These are phyloP conservation scores for Starmera stellimalicola DNA, from an alignment of 1,139 yeast species.

Conservation along the genomic window DNA sequence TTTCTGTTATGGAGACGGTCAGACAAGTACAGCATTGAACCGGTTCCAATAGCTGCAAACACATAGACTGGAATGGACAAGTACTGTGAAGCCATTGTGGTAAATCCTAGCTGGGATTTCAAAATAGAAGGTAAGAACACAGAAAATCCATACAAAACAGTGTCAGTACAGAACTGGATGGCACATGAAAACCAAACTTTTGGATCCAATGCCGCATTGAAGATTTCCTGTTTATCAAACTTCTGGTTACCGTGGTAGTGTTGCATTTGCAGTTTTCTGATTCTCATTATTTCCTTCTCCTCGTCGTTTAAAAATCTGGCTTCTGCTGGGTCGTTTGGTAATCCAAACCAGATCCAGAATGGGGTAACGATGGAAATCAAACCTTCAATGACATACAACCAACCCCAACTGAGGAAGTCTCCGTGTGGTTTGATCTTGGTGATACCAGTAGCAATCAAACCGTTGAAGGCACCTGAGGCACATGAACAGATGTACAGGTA, in stretches of 20 bases:
- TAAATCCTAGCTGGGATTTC: constrained; percentile 26
- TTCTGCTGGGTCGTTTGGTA: constrained; percentile 35
- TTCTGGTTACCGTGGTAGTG: constrained; percentile 22
- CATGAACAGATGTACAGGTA: constrained; percentile 25
- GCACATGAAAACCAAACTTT: constrained; percentile 17
- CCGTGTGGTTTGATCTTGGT: constrained; percentile 23
- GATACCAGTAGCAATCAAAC: constrained; percentile 32
- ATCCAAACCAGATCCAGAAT: constrained; percentile 21
- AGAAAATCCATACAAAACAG: constrained; percentile 29
- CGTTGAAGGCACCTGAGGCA: constrained; percentile 30
- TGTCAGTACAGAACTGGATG: constrained; percentile 31
- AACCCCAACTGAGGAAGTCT: constrained; percentile 28
- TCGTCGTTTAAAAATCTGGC: constrained; percentile 32
- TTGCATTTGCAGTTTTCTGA: constrained; percentile 21
- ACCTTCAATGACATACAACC: constrained; percentile 32
- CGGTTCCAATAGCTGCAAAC: constrained; percentile 24
- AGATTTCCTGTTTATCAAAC: constrained; percentile 23
- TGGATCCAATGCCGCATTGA: constrained; percentile 17
- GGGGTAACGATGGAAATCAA: constrained; percentile 24
- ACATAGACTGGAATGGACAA: constrained; percentile 32
- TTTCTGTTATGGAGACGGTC: constrained; percentile 33
- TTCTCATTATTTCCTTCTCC: constrained; percentile 23
- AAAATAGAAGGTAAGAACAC: constrained; percentile 32
- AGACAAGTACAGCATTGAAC: constrained; percentile 23
- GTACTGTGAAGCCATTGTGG: constrained; percentile 28